Percentiles rank a stretch among this genome's conserved stretches.
These are phyloP conservation scores for Globisporangium nagaii DNA, from an alignment of 352 stramenopile species.

Conservation along the genomic window DNA sequence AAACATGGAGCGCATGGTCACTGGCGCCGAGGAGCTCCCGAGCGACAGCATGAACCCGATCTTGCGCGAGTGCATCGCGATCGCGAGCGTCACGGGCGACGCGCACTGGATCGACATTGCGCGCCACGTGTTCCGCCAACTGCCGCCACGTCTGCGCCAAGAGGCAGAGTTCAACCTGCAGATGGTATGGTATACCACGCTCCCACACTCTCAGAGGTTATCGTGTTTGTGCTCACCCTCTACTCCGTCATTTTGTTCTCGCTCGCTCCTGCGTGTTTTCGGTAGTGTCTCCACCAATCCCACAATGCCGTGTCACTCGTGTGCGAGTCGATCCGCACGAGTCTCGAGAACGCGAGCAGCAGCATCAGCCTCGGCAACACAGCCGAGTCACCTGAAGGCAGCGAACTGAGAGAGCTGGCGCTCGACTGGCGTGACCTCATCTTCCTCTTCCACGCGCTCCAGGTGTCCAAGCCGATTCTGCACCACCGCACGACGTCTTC, in stretches of 20 bases:
- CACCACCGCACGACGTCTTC: slow-evolving; percentile 56
- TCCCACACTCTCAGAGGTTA: neutral
- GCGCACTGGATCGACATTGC: slow-evolving; percentile 48
- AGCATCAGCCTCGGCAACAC: slow-evolving; percentile 1
- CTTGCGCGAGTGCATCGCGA: slow-evolving; percentile 52
- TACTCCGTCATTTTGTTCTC: neutral
- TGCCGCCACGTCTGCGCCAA: slow-evolving; percentile 49
- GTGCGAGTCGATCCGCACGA: slow-evolving; percentile 35
- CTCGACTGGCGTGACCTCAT: slow-evolving; percentile 58
- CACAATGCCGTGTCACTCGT: slow-evolving; percentile 39
- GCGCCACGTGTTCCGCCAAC: slow-evolving; percentile 39
- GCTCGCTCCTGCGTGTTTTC: neutral
- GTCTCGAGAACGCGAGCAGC: slow-evolving; percentile 9
- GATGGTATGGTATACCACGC: slow-evolving; percentile 52
- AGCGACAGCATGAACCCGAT: slow-evolving; percentile 57
- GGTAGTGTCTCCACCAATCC: slow-evolving; percentile 54
- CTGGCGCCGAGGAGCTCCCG: slow-evolving; percentile 21
- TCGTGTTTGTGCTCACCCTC: neutral
- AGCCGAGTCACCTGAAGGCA: slow-evolving; percentile 8
- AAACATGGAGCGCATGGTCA: slow-evolving; percentile 43
- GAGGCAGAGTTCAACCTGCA: slow-evolving; percentile 77
- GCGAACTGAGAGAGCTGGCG: slow-evolving; percentile 1
- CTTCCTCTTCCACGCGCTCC: slow-evolving; percentile 65
- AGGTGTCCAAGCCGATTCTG: slow-evolving; percentile 75
- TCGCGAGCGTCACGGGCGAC: slow-evolving; percentile 37